A percentile compares a stretch with the other conserved stretches of the same genome.
Conservation (phyloP, 169 alveolate species). For the Besnoitia besnoiti region DNA sequence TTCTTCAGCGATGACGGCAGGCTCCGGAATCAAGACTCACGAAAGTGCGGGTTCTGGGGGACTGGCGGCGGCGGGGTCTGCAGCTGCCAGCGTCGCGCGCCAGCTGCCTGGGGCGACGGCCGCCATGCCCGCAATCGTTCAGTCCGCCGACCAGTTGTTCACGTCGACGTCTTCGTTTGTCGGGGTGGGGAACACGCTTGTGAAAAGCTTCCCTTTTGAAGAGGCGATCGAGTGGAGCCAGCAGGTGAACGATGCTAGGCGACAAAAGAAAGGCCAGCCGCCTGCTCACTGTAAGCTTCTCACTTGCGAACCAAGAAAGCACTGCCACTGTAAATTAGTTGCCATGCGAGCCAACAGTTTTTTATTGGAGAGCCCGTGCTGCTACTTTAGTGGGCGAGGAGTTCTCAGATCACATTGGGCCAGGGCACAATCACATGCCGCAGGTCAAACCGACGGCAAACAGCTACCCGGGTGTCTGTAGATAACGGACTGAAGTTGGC, state of each 20-base stretch:
- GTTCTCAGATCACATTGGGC: too few relatives aligned
- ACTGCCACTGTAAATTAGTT: too few relatives aligned
- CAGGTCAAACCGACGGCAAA: too few relatives aligned
- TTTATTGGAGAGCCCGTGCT: too few relatives aligned
- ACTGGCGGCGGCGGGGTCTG: neutral
- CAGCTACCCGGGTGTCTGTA: too few relatives aligned
- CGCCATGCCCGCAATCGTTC: conserved; percentile 2
- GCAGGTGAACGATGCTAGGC: neutral
- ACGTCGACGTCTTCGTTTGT: neutral
- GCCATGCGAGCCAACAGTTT: too few relatives aligned
- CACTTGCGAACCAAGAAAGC: neutral
- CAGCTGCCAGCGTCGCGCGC: neutral
- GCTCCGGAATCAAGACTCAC: neutral
- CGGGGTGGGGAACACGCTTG: neutral
- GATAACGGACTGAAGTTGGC: too few relatives aligned
- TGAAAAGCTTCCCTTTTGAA: conserved; percentile 22
- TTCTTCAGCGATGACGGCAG: neutral
- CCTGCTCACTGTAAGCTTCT: neutral
- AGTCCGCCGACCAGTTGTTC: conserved; percentile 13
- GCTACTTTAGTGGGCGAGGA: too few relatives aligned
- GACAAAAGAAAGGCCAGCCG: neutral
- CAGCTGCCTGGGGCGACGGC: neutral
- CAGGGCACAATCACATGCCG: too few relatives aligned
- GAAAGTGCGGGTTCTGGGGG: neutral
- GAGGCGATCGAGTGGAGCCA: conserved; percentile 13